Evolutionary conservation across 1,284 basidiomycete genomes (phyloP), one percentile per base, ranked within the genome.

Genomic region (Pseudozyma sp.): DNA sequence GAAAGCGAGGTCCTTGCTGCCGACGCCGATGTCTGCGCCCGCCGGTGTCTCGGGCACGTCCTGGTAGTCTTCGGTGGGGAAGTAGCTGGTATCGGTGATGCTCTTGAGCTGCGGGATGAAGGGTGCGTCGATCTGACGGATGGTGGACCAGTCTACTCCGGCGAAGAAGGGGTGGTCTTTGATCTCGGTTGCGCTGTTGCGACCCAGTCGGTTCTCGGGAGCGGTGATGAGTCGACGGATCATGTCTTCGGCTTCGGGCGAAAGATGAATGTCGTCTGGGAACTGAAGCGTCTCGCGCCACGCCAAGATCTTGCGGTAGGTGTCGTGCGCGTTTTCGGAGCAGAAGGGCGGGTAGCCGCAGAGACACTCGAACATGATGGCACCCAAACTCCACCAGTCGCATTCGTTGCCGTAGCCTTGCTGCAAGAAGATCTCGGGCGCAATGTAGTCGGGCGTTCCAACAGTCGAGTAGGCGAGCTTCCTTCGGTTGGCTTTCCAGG

Each of bases 361-460:
- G 29, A 99, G 88, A 86, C 96, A 98, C 86, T 99, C 96, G 83
- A 96, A 99, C 91, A 97, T 97, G 86, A 99, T 98, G 5, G 95
- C 94, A 11, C 96, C 85, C 51, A 85, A 68, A 56, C 82, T 84
- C 94, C 94, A 97, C 94, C 94, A 97, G 85, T 97, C 95, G 83
- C 94, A 97, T 86, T 97, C 96, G 85, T 97, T 95, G 54, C 94
- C 94, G 80, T 99, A 99, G 3, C 96, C 96, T 83, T 97, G 93
- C 87, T 97, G 92, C 83, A 96, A 86, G 88, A 99, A 99, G 83
- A 99, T 97, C 83, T 99, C 96, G 2, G 96, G 96, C 0, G 97
- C 95, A 79, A 99, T 99, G 88, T 99, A 99, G 86, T 99, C 96
- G 0, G 97, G 97, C 24, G 96, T 96, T 69, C 97, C 97, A 76